Evolutionary conservation across 176 grass and related monocot genomes (phyloP), one percentile per base, ranked within the genome.

Genomic region (Cenchrus americanus): DNA sequence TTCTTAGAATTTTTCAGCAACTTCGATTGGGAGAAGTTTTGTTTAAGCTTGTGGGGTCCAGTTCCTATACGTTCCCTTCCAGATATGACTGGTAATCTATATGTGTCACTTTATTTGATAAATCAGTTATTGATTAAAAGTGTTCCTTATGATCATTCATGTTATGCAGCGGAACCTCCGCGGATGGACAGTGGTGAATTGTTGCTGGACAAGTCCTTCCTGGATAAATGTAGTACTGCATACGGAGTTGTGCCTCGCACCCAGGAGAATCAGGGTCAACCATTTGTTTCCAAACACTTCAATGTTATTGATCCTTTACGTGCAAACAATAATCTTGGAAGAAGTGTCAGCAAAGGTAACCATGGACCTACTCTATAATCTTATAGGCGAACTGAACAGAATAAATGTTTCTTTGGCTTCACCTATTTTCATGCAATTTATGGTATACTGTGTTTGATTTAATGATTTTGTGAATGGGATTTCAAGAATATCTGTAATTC

Each of bases 1-100:
- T 97, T 97, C 84, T 89, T 97, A 62, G 92, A 97, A 88, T 94
- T 94, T 80, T 97, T 97, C 79, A 94, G 95, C 81, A 97, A 94
- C 53, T 97, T 94, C 80, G 95, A 97, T 66, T 97, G 95, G 95
- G 90, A 91, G 62, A 94, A 83, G 54, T 97, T 92, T 86, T 97
- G 90, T 80, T 76, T 97, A 78, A 94, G 95, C 63, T 91, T 97
- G 66, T 86, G 86, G 76, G 95, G 95, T 18, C 95, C 95, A 49
- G 90, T 97, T 93, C 92, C 92, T 88, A 91, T 97, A 84, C 86
- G 84, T 89, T 94, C 88, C 48, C 95, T 97, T 85, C 95, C 95
- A 79, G 84, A 93, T 86, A 89, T 94, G 88, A 88, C 84, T 79
- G 92, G 92, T 97, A 91, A 91, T 79, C 6, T 76, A 84, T 79